Evolutionary conservation across 306 rosid species (phyloP).

Genomic region (Pachyrhizus erosus): DNA sequence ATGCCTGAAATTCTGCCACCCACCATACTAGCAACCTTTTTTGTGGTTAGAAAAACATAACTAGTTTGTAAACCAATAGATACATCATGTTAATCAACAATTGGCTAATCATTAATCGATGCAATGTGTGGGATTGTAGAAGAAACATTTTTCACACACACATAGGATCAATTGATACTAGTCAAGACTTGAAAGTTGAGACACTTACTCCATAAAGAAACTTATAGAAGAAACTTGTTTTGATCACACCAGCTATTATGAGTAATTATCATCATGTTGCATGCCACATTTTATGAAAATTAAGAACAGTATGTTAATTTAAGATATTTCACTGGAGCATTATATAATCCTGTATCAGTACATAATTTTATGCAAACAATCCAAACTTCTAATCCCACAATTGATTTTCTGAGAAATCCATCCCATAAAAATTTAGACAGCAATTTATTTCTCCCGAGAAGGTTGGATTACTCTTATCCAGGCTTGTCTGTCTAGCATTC

Average conservation of each 20-base stretch:
- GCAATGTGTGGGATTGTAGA: too few species aligned
- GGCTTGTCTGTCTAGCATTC: not conserved
- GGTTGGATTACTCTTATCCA: not conserved
- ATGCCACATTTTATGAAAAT: not conserved
- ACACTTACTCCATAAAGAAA: not conserved
- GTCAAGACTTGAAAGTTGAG: not conserved
- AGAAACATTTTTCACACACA: too few species aligned
- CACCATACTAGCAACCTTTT: not conserved
- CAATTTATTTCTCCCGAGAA: not conserved
- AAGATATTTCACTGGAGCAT: not conserved
- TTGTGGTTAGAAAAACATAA: not conserved
- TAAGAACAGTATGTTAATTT: not conserved
- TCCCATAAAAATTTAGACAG: not conserved
- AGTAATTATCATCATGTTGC: not conserved
- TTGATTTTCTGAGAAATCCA: not conserved
- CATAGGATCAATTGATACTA: not conserved
- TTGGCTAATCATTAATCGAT: not conserved
- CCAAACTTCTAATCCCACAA: not conserved
- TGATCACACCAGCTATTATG: not conserved
- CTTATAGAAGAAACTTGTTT: not conserved
- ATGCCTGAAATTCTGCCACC: not conserved
- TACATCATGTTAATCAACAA: not conserved
- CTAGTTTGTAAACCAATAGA: not conserved
- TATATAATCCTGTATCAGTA: not conserved
- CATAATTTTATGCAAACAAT: not conserved